phyloP scores from a whole-genome alignment of 768 basidiomycete species.

The Tricholoma hemisulphureum region DNA sequence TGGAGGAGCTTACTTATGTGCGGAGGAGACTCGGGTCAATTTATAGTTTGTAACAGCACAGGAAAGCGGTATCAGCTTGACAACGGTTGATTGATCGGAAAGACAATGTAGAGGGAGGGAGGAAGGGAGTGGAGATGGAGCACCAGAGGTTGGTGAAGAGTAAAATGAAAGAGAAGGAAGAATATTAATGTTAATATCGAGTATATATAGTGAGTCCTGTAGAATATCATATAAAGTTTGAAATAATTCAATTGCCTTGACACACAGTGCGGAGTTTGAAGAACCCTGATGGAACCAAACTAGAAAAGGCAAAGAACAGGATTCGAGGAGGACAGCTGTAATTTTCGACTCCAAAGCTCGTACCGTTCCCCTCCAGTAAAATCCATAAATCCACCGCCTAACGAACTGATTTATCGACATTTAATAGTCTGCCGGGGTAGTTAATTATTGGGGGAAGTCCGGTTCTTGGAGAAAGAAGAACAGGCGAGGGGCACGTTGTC shows the following conservation, averaged over 20 bases:
- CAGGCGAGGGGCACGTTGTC: constrained; percentile 64
- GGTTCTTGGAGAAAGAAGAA: constrained; percentile 37
- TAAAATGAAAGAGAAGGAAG: background rate
- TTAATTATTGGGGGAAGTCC: constrained; percentile 48
- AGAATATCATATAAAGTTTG: background rate
- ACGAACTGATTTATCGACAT: constrained; percentile 4
- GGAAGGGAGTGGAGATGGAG: background rate
- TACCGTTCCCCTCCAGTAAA: background rate
- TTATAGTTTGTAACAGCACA: background rate
- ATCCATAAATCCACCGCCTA: background rate
- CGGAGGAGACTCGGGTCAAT: background rate
- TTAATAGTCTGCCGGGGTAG: constrained; percentile 13
- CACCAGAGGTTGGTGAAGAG: background rate
- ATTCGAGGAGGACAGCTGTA: constrained; percentile 17
- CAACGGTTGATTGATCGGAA: background rate
- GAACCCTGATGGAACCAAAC: constrained; percentile 14
- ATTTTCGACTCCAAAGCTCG: constrained; percentile 11
- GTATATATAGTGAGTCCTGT: background rate
- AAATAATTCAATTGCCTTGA: background rate
- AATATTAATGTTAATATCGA: too few species aligned
- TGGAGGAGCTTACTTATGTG: background rate
- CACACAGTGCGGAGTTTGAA: constrained; percentile 29
- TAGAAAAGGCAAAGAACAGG: constrained; percentile 15
- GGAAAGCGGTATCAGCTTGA: background rate
- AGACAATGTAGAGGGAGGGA: background rate